Percentiles rank a stretch among this genome's conserved stretches.
Evolutionary conservation across 108 stramenopile genomes (phyloP).

Genomic region (Cyclotella baltica): DNA sequence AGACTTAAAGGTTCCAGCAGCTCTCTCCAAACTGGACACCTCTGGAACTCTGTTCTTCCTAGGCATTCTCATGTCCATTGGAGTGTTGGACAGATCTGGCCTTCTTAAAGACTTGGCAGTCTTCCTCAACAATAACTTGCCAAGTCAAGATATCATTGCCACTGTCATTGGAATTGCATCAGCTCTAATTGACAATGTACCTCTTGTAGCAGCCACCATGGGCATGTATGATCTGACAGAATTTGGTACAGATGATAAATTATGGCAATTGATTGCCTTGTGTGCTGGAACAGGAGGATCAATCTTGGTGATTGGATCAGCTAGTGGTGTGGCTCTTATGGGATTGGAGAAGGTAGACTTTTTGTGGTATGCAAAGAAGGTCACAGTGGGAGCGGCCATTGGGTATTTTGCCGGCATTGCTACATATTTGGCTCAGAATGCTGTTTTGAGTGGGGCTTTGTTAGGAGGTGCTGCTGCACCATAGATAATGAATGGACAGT

Average conservation of each 20-base stretch:
- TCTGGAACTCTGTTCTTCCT: conserved; percentile 94
- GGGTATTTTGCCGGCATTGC: conserved; percentile 95
- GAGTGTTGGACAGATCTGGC: conserved; percentile 92
- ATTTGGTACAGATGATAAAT: conserved; percentile 87
- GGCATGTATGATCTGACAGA: conserved; percentile 94
- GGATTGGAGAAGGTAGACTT: conserved; percentile 96
- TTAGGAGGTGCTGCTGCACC: conserved; percentile 19
- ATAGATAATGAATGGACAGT: no score
- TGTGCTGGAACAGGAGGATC: conserved; percentile 96
- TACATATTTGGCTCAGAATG: conserved; percentile 80
- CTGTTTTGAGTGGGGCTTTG: conserved; percentile 69
- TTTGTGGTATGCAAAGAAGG: conserved; percentile 94
- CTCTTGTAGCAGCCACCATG: conserved; percentile 94
- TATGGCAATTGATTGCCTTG: conserved; percentile 95
- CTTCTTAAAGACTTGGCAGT: conserved; percentile 88
- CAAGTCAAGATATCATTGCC: conserved; percentile 92
- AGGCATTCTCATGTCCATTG: conserved; percentile 95
- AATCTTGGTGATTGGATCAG: conserved; percentile 93
- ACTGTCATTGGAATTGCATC: conserved; percentile 93
- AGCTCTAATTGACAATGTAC: conserved; percentile 95
- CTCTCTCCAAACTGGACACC: conserved; percentile 86
- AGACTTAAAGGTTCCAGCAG: conserved; percentile 82
- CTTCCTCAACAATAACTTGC: conserved; percentile 86
- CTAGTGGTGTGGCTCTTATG: conserved; percentile 95
- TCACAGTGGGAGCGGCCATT: conserved; percentile 79